Conservation (phyloP, 1,284 basidiomycete species). For the Fomitopsis schrenkii region DNA sequence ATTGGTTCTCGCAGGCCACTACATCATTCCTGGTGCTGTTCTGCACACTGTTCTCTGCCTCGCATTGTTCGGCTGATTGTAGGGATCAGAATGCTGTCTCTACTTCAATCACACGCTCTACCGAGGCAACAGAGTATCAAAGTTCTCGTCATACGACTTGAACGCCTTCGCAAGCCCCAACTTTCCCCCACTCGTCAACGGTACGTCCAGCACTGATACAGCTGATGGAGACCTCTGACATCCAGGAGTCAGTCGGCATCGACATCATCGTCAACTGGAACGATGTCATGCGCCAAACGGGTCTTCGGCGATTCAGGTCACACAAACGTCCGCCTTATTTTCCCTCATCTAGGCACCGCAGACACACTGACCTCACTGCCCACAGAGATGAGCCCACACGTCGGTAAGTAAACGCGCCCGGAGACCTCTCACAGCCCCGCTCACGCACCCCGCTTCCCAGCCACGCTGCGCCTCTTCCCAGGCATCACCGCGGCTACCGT, state of each 20-base stretch:
- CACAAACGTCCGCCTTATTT: slow-evolving; percentile 57
- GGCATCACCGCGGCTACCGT: slow-evolving; percentile 76
- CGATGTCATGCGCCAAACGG: slow-evolving; percentile 77
- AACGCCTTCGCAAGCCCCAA: slow-evolving; percentile 87
- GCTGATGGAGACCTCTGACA: background rate
- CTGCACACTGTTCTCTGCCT: background rate
- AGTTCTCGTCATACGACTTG: slow-evolving; percentile 82
- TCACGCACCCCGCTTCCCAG: slow-evolving; percentile 31
- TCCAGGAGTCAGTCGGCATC: slow-evolving; percentile 64
- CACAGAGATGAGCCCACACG: slow-evolving; percentile 74
- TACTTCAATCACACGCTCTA: slow-evolving; percentile 89
- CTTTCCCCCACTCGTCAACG: slow-evolving; percentile 80
- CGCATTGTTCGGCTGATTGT: background rate
- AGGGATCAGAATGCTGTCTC: slow-evolving; percentile 64
- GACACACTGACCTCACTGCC: slow-evolving; percentile 5
- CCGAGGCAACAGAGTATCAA: slow-evolving; percentile 84
- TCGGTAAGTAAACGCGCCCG: slow-evolving; percentile 44
- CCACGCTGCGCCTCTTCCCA: slow-evolving; percentile 80
- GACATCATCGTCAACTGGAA: slow-evolving; percentile 87
- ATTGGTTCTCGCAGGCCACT: slow-evolving; percentile 84
- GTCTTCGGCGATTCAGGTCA: slow-evolving; percentile 70
- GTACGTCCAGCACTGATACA: slow-evolving; percentile 32
- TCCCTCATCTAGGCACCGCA: slow-evolving; percentile 2
- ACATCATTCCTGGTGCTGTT: slow-evolving; percentile 76
- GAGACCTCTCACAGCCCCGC: background rate